These are phyloP conservation scores for Pythium phragmiticola DNA, from an alignment of 352 stramenopile genomes.

Conservation along the genomic window DNA sequence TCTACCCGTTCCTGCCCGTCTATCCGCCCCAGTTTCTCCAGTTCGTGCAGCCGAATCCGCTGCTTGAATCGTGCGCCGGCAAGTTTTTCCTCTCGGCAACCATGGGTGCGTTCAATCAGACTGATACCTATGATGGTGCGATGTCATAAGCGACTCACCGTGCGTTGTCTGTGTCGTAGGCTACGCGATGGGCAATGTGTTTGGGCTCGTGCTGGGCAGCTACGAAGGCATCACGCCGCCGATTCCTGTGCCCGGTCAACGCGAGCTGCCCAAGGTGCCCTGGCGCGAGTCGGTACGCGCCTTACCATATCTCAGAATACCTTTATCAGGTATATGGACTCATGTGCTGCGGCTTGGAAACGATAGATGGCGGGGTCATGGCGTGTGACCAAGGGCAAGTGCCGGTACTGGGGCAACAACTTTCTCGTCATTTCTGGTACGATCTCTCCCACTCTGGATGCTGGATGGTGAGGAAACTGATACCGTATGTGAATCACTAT, in stretches of 20 bases:
- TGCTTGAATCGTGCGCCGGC: constrained; percentile 74
- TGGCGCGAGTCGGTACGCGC: constrained; percentile 66
- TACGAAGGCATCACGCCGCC: constrained; percentile 86
- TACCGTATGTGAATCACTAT: not conserved
- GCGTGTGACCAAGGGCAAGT: constrained; percentile 72
- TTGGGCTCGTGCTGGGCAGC: constrained; percentile 75
- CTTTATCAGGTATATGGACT: not conserved
- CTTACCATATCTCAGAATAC: not conserved
- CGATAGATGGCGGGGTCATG: constrained; percentile 61
- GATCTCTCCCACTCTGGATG: not conserved
- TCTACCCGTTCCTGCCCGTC: constrained; percentile 71
- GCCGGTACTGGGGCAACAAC: constrained; percentile 85
- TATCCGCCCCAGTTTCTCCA: constrained; percentile 68
- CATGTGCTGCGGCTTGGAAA: not conserved
- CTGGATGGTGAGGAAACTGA: not conserved
- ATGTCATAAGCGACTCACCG: too few relatives aligned
- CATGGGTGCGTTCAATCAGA: constrained; percentile 47
- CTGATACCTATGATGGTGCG: too few relatives aligned
- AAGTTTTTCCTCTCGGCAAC: constrained; percentile 81
- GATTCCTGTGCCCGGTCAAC: constrained; percentile 73
- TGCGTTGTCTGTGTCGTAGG: constrained; percentile 31
- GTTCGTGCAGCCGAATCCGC: constrained; percentile 67
- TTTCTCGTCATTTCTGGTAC: constrained; percentile 84
- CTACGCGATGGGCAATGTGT: constrained; percentile 79
- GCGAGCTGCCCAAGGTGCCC: constrained; percentile 76